Conservation (phyloP, 129 eudicot species). For the Lactuca saligna region DNA sequence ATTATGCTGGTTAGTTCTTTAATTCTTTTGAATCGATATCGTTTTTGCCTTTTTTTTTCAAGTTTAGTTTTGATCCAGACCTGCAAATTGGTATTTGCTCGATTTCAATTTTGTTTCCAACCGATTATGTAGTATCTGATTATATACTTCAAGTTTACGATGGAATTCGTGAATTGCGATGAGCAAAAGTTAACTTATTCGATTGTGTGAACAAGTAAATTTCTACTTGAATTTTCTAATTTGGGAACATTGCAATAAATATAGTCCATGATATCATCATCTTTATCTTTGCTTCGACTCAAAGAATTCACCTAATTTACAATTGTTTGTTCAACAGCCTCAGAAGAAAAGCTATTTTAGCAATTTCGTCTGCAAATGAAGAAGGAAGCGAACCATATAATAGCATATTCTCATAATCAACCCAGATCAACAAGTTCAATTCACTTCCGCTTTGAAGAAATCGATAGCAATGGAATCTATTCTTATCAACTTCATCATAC, state of each 20-base stretch:
- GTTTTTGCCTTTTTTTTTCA: background rate
- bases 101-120: constrained; percentile 3
- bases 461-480: constrained; percentile 7
- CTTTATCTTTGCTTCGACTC: constrained; percentile 23
- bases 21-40: constrained; percentile 8
- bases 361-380: constrained; percentile 24
- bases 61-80: background rate
- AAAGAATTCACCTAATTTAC: constrained; percentile 23
- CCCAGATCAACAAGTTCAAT: background rate
- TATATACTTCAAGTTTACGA: background rate
- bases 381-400: constrained; percentile 9
- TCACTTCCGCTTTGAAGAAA: constrained; percentile 24
- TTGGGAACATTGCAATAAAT: constrained; percentile 18
- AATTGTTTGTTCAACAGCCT: constrained; percentile 30
- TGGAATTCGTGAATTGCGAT: background rate
- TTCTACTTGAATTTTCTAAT: background rate
- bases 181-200: constrained; percentile 1
- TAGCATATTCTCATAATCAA: constrained; percentile 15
- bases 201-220: background rate
- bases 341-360: constrained; percentile 11
- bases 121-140: background rate
- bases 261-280: background rate
- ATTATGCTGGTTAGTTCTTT: constrained; percentile 1
- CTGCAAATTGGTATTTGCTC: background rate
- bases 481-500: constrained; percentile 19